Evolutionary conservation across 306 rosid genomes (phyloP), one percentile per base, ranked within the genome.

Genomic region (Dicorynia guianensis): DNA sequence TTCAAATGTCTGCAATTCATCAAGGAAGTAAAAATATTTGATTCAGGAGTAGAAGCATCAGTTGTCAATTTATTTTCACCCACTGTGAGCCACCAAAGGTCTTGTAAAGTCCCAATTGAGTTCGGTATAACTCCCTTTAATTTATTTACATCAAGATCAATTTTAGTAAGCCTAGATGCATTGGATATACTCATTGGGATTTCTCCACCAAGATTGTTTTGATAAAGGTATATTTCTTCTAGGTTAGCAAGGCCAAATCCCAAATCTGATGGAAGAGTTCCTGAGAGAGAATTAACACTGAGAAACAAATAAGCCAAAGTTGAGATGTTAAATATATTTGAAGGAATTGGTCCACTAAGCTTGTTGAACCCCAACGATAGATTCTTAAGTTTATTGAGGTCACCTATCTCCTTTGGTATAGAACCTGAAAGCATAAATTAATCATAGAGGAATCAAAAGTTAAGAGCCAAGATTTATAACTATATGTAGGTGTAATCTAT

Each of bases 361-460:
- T 10, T 58, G 64, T 69, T 77, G n/a, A 0, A 4, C 13, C 56
- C 76, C 40, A 61, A 10, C 1, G 6, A 4, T 15, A 77, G 19
- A 11, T 7, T 14, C 11, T 33, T 4, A 7, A 76, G 71, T 4
- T 60, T 1, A 44, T 64, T 34, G 53, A 69, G 76, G 69, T 60
- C n/a, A 6, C 54, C 64, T 42, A 69, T 69, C 54, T 58, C 71
- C 74, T 77, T 39, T 0, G 88, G 80, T 62, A 84, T 80, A 14
- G 71, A 67, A 42, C 88, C 85, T 80, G 80, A 56, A 56, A 50
- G 36, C 39, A 58, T 5, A 4, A n/a, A 43, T 2, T 17, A 44
- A 18, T 15, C 35, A 6, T 4, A 25, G 8, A 18, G 52, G 38
- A 18, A 65, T n/a, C n/a, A n/a, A n/a, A n/a, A n/a, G n/a, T n/a